Percentiles rank a stretch among this genome's conserved stretches.
Evolutionary conservation across 1,284 basidiomycete genomes (phyloP).

Genomic region (Abortiporus biennis): DNA sequence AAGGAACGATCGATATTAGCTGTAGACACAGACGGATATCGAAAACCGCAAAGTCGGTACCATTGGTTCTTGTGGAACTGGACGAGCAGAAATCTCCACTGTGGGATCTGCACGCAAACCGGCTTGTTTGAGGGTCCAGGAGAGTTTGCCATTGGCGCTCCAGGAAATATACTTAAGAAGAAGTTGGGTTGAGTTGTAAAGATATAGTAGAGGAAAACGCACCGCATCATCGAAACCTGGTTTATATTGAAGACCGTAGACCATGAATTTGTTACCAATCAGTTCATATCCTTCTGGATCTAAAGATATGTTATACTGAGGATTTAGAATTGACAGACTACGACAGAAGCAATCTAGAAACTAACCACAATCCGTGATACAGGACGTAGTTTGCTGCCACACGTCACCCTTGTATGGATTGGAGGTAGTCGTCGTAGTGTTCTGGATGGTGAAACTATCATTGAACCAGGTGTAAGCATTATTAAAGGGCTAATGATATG

Average conservation of each 20-base stretch:
- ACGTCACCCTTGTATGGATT: constrained; percentile 50
- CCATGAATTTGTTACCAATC: constrained; percentile 37
- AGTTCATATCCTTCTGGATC: constrained; percentile 35
- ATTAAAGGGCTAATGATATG: constrained; percentile 37
- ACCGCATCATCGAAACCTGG: constrained; percentile 34
- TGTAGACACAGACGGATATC: too few species aligned
- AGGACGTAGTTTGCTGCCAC: constrained; percentile 42
- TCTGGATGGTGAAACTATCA: constrained; percentile 32
- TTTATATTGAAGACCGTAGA: constrained; percentile 60
- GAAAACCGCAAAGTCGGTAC: constrained; percentile 27
- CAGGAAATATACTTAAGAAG: constrained; percentile 70
- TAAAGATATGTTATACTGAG: constrained; percentile 1
- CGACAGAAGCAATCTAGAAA: not conserved
- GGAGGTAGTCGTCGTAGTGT: constrained; percentile 33
- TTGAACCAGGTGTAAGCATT: constrained; percentile 31
- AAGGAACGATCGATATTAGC: constrained; percentile 6
- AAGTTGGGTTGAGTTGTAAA: not conserved
- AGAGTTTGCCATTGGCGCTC: constrained; percentile 56
- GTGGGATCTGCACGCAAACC: constrained; percentile 63
- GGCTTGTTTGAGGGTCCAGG: constrained; percentile 69
- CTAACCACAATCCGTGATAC: constrained; percentile 20
- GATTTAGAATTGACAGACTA: not conserved
- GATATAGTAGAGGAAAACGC: constrained; percentile 1
- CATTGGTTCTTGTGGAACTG: constrained; percentile 82
- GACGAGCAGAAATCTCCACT: constrained; percentile 66